Percentiles rank a stretch among this genome's conserved stretches.
phyloP scores from a whole-genome alignment of 2,329 filamentous ascomycete genomes.

The Leptographium wingfieldii region DNA sequence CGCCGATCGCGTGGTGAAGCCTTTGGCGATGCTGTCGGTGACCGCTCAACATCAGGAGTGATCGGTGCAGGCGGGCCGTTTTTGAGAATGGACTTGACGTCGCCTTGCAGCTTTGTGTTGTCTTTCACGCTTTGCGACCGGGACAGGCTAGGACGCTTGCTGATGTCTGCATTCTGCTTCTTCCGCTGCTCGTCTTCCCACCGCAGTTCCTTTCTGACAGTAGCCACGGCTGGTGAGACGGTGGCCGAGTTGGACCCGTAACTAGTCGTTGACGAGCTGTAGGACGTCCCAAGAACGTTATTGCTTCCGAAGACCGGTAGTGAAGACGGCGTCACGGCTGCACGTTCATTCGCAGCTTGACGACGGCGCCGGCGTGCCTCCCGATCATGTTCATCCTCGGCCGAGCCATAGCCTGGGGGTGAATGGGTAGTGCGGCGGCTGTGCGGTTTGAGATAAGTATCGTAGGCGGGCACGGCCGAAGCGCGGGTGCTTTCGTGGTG shows the following conservation, averaged over 20 bases:
- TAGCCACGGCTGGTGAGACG: conserved; percentile 6
- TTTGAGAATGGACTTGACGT: conserved; percentile 21
- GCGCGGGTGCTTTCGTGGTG: neutral
- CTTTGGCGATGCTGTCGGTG: neutral
- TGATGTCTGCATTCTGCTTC: conserved; percentile 20
- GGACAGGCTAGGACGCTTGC: conserved; percentile 14
- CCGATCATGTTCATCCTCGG: conserved; percentile 13
- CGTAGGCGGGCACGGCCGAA: neutral
- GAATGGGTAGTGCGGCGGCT: conserved; percentile 1
- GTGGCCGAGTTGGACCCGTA: neutral
- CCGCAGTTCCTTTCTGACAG: conserved; percentile 16
- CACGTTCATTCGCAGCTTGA: conserved; percentile 3
- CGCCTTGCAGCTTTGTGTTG: conserved; percentile 8
- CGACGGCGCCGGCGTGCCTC: conserved; percentile 12
- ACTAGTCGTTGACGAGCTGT: conserved; percentile 4
- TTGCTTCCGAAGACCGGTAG: conserved; percentile 11
- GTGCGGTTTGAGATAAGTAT: conserved; percentile 3
- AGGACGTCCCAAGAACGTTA: conserved; percentile 10
- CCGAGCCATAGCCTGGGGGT: conserved; percentile 11
- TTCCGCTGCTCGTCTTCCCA: conserved; percentile 19
- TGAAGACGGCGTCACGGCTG: conserved; percentile 12
- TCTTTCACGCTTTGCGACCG: conserved; percentile 7
- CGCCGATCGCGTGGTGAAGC: neutral
- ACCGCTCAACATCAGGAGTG: neutral
- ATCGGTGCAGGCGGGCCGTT: conserved; percentile 6